phyloP scores from a whole-genome alignment of 108 stramenopile species.

The Nitzschia sp. region DNA sequence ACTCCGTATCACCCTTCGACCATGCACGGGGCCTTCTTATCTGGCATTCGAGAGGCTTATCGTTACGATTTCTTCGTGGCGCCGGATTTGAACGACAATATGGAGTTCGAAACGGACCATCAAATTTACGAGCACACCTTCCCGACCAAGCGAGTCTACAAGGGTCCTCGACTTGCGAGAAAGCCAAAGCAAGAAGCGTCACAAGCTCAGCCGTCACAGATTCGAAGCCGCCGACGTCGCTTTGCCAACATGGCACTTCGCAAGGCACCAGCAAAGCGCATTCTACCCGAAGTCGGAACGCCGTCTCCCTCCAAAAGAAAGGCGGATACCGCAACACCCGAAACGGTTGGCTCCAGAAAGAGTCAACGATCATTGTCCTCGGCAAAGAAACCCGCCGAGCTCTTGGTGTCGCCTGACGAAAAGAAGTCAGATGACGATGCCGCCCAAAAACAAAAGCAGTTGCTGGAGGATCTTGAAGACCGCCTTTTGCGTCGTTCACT shows the following conservation, averaged over 20 bases:
- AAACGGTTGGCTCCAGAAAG: slow-evolving; percentile 8
- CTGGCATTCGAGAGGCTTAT: slow-evolving; percentile 91
- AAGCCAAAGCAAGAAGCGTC: background rate
- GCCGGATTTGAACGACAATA: slow-evolving; percentile 47
- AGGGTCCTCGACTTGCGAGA: background rate
- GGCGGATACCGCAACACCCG: background rate
- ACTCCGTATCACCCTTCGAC: slow-evolving; percentile 92
- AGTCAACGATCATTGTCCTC: slow-evolving; percentile 31
- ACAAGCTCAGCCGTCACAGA: background rate
- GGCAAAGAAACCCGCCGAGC: background rate
- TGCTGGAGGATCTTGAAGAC: slow-evolving; percentile 23
- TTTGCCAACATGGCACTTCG: slow-evolving; percentile 38
- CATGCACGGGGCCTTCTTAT: slow-evolving; percentile 89
- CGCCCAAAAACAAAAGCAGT: slow-evolving; percentile 7
- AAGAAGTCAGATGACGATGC: slow-evolving; percentile 1
- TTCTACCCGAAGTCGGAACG: background rate
- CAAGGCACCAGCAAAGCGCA: slow-evolving; percentile 12
- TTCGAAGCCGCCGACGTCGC: slow-evolving; percentile 29
- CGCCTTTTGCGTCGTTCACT: slow-evolving; percentile 33
- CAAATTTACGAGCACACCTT: slow-evolving; percentile 74
- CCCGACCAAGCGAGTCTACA: slow-evolving; percentile 27
- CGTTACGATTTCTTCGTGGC: slow-evolving; percentile 71
- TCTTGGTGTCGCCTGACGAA: background rate
- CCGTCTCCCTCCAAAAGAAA: slow-evolving; percentile 2
- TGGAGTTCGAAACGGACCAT: slow-evolving; percentile 56